These are phyloP conservation scores for Peterozyma xylosa DNA, from an alignment of 805 yeast species.

Conservation along the genomic window DNA sequence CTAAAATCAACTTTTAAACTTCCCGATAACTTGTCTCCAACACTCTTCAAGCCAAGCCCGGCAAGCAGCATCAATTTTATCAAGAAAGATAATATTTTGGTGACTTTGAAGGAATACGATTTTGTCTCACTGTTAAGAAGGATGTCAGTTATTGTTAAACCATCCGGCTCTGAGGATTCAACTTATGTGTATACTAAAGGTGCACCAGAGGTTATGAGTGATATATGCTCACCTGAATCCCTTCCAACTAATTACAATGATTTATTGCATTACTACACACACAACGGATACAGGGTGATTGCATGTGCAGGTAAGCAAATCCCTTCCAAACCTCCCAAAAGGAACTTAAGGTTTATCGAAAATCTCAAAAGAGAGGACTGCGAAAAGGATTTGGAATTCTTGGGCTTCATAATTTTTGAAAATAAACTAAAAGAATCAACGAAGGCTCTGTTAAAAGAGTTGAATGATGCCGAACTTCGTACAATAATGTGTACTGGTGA, in stretches of 20 bases:
- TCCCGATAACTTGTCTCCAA: constrained; percentile 35
- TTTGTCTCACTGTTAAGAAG: constrained; percentile 80
- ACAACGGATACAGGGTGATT: constrained; percentile 89
- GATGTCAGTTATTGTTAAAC: constrained; percentile 76
- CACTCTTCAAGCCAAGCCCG: constrained; percentile 37
- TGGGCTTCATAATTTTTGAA: constrained; percentile 90
- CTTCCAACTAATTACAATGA: constrained; percentile 73
- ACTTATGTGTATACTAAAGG: constrained; percentile 74
- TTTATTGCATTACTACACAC: constrained; percentile 77
- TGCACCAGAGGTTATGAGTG: constrained; percentile 90
- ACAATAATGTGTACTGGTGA: constrained; percentile 98
- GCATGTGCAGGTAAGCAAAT: constrained; percentile 70
- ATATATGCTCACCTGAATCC: constrained; percentile 63
- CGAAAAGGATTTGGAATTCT: constrained; percentile 63
- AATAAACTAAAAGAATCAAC: constrained; percentile 78
- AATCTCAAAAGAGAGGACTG: constrained; percentile 51
- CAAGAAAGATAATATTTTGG: constrained; percentile 22
- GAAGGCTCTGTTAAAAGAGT: constrained; percentile 45
- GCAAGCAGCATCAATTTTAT: constrained; percentile 13
- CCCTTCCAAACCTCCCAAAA: constrained; percentile 18
- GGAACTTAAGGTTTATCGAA: constrained; percentile 42
- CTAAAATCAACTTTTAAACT: constrained; percentile 20
- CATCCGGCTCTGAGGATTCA: constrained; percentile 26
- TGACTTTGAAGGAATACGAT: constrained; percentile 55
- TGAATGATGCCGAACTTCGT: constrained; percentile 65